phyloP scores from a whole-genome alignment of 2,329 filamentous ascomycete species.

The Botrytis deweyae region DNA sequence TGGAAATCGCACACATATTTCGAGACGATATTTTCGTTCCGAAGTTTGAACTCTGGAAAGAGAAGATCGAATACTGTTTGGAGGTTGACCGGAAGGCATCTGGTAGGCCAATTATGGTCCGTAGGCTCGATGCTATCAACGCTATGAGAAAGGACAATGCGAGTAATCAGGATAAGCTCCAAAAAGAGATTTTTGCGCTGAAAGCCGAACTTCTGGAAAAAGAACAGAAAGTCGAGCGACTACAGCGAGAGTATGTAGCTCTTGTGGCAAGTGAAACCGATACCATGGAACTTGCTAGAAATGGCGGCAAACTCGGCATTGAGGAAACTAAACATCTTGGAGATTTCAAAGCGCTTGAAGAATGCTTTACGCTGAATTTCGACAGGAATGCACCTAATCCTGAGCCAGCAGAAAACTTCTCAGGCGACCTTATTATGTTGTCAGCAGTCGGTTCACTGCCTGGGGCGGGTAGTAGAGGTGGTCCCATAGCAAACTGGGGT shows the following conservation, averaged over 20 bases:
- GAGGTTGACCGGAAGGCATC: background rate
- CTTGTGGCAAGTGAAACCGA: background rate
- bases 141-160: background rate
- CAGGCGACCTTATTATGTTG: background rate
- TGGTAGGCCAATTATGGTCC: background rate
- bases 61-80: slow-evolving; percentile 3
- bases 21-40: slow-evolving; percentile 11
- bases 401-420: background rate
- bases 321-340: background rate
- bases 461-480: background rate
- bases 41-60: background rate
- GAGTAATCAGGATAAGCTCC: background rate
- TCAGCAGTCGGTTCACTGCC: background rate
- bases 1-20: slow-evolving; percentile 17
- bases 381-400: slow-evolving; percentile 12
- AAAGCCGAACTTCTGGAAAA: background rate
- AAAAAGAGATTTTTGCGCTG: background rate
- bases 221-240: background rate
- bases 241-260: background rate
- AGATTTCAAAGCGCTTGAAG: background rate
- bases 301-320: background rate
- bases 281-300: background rate
- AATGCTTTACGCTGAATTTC: slow-evolving; percentile 1
- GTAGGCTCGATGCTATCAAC: background rate
- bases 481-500: background rate